Percentiles rank a stretch among this genome's conserved stretches.
Evolutionary conservation across 139 green algal species (phyloP).

Genomic region (Zygnema cylindricum): DNA sequence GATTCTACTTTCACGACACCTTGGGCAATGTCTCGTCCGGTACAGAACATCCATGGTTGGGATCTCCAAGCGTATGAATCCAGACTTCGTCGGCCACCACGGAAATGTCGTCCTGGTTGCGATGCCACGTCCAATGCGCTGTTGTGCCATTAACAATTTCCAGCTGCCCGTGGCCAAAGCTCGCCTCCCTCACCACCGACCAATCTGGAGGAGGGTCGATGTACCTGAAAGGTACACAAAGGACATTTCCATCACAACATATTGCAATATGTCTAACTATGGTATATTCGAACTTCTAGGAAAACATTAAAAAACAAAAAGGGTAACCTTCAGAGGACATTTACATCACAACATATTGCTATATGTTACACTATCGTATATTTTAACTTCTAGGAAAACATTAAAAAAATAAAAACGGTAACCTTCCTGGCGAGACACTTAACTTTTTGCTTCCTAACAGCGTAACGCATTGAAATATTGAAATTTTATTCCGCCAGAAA

Average conservation of each 20-base stretch:
- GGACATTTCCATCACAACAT: not conserved
- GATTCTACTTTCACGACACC: too few relatives aligned
- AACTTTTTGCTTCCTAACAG: too few relatives aligned
- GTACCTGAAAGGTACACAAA: constrained; percentile 34
- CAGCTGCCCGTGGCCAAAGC: constrained; percentile 74
- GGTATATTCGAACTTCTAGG: not conserved
- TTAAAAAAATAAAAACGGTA: too few relatives aligned
- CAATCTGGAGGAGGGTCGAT: constrained; percentile 68
- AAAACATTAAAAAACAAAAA: constrained; percentile 39
- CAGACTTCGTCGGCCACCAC: constrained; percentile 35
- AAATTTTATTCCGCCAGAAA: too few relatives aligned
- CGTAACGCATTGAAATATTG: too few relatives aligned
- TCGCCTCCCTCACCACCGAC: constrained; percentile 71
- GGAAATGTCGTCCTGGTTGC: constrained; percentile 66
- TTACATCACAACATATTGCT: not conserved
- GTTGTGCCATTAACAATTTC: constrained; percentile 72
- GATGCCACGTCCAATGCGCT: constrained; percentile 71
- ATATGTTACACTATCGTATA: too few relatives aligned
- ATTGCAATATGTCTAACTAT: not conserved
- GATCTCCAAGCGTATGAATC: constrained; percentile 3
- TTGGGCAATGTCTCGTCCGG: too few relatives aligned
- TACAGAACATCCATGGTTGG: not conserved
- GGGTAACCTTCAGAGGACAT: not conserved
- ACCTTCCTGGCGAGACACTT: too few relatives aligned
- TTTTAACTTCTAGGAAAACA: too few relatives aligned